Conservation (phyloP, 768 basidiomycete genomes). For the Pleurotus giganteus region DNA sequence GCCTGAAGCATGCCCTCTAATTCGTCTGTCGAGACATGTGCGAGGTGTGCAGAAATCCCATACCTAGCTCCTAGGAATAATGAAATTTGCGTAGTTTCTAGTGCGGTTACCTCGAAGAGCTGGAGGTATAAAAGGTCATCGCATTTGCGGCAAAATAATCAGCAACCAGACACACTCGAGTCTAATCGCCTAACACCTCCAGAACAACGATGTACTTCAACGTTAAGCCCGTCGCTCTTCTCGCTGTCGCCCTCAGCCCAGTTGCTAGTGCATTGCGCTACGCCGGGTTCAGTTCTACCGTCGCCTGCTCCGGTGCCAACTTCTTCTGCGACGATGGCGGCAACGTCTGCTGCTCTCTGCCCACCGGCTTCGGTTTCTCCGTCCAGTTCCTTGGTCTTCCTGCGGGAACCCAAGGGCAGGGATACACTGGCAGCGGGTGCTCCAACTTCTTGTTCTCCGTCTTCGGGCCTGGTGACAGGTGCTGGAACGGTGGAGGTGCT, state of each 20-base stretch:
- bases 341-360: background rate
- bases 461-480: background rate
- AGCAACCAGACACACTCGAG: background rate
- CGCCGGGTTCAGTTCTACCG: background rate
- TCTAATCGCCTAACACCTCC: background rate
- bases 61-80: too few relatives aligned
- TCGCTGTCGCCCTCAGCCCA: background rate
- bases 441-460: background rate
- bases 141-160: background rate
- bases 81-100: too few relatives aligned
- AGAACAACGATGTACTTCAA: background rate
- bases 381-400: background rate
- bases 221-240: background rate
- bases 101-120: too few relatives aligned
- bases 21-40: too few relatives aligned
- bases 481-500: constrained; percentile 5
- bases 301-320: background rate
- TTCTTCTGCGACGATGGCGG: constrained; percentile 5
- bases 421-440: background rate
- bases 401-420: constrained; percentile 6
- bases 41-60: too few relatives aligned
- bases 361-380: constrained; percentile 1
- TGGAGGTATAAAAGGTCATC: background rate
- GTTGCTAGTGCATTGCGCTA: background rate
- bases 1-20: too few relatives aligned